Base-by-base conservation (phyloP, 2,329 filamentous ascomycete species). In the Fusarium paranaense region DNA sequence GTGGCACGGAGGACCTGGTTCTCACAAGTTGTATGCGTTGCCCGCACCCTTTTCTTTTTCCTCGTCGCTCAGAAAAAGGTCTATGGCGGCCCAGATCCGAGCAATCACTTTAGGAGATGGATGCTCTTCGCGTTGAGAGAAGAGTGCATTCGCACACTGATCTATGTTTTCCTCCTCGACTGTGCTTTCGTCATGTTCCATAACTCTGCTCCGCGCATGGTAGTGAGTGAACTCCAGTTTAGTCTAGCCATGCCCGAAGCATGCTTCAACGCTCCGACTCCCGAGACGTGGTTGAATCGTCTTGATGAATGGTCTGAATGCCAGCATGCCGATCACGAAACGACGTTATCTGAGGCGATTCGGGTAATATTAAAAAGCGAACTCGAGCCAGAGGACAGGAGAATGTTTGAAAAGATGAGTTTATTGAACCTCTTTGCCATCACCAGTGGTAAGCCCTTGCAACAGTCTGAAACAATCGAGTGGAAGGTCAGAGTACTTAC, bases 121-220 rank as follows among this genome's bases (percentile, higher is more conserved):
- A 30, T 2, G 9, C 10, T 13, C 1, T 73, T 63, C 25, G 25
- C 59, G 0, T 37, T 74, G 3, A 50, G 33, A 38, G 72, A 74
- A 10, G 70, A 74, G n/a, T 66, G 63, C 10, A 69, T 63, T 14
- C 67, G 70, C 2, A 69, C 72, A 5, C 45, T 69, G 0, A 8
- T 64, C 2, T 74, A 66, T 4, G 61, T 62, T 3, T 74, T 71
- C 14, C n/a, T 74, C 18, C 59, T 74, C 5, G 70, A 74, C 22
- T 71, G 64, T 13, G 72, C 67, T 0, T 74, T 69, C 5, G 59
- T 73, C 13, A 73, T 74, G 22, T 73, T 74, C 13, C 45, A 74
- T n/a, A 71, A 71, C 5, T 32, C 69, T 4, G 40, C 56, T 13
- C 70, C 70, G 1, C 62, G 62, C 0, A 73, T 74, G 72, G 42